Base-by-base conservation (phyloP, 257 asterid genomes). In the Nicotiana paniculata region DNA sequence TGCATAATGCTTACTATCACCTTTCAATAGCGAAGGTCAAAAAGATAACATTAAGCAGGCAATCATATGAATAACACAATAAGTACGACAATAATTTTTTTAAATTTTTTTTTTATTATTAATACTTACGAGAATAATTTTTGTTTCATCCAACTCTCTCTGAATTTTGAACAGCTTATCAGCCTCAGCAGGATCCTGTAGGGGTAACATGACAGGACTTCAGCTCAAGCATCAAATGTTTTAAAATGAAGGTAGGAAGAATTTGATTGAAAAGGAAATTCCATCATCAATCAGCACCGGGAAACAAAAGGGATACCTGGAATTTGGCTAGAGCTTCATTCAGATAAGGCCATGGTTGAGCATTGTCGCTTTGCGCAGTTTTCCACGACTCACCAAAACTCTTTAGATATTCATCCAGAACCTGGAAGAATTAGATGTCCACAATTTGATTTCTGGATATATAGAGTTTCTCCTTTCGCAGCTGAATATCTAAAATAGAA, bases 161-260 rank as follows among this genome's bases (percentile, higher is more conserved):
- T 95, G 98, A 87, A 95, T 95, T 85, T 84, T 91, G 87, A 95
- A 86, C 84, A 93, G 92, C 90, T 95, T 93, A 91, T 95, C 98
- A 77, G 98, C 99, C 89, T 95, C 98, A 24, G 99, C 97, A 79
- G 98, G 99, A 82, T 95, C 97, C 98, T 95, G 84, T 65, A 85
- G 58, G 82, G 75, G 18, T 37, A 81, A 65, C 39, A 63, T 48
- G 67, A 16, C 16, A 81, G 62, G 26, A 54, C 24, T 39, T 78
- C 15, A 62, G 69, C 46, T 39, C 70, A 74, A 72, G 53, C 63
- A 10, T 15, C 76, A 82, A 26, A 5, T 26, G 46, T 35, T 48
- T 64, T 79, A 79, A 79, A 24, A 59, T 11, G 64, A 66, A 10
- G 17, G 21, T 48, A 77, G 4, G 63, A 81, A 66, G 79, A 57